Conservation (phyloP, 2,329 filamentous ascomycete genomes). For the Colletotrichum graminicola region DNA sequence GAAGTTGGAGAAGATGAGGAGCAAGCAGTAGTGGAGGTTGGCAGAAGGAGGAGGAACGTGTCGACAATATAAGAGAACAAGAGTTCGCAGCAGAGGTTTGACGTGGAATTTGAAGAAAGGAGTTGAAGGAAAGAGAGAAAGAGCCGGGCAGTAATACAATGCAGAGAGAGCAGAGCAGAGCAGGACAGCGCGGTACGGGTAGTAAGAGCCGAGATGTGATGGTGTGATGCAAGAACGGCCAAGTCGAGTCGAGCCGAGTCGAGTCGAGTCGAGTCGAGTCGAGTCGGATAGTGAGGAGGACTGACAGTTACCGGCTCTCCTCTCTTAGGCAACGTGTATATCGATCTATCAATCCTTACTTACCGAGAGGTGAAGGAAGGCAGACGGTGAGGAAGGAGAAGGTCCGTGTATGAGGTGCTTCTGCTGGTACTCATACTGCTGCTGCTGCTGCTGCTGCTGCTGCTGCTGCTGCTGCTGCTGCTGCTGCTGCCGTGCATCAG, state of each 20-base stretch:
- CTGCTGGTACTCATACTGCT: neutral
- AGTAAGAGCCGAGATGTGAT: neutral
- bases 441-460: neutral
- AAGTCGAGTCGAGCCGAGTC: conserved; percentile 18
- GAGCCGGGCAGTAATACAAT: neutral
- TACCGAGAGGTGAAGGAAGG: conserved; percentile 5
- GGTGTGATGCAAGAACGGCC: neutral
- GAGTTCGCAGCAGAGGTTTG: conserved; percentile 6
- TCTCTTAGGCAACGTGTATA: neutral
- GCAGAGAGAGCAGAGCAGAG: neutral
- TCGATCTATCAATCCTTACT: neutral
- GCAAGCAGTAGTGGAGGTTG: neutral
- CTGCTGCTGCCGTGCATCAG: conserved; percentile 1
- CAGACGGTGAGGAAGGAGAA: neutral
- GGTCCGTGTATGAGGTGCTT: conserved; percentile 3
- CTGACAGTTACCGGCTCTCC: neutral
- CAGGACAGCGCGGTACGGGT: too few species aligned
- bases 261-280: conserved; percentile 15
- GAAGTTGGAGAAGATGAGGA: conserved; percentile 15
- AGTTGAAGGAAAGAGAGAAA: neutral
- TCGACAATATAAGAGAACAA: neutral
- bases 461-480: neutral
- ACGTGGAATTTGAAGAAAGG: neutral
- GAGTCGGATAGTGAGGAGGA: neutral
- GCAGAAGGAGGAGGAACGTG: neutral